These are phyloP conservation scores for Picea engelmannii DNA, from an alignment of 83 land plant species.

Conservation along the genomic window DNA sequence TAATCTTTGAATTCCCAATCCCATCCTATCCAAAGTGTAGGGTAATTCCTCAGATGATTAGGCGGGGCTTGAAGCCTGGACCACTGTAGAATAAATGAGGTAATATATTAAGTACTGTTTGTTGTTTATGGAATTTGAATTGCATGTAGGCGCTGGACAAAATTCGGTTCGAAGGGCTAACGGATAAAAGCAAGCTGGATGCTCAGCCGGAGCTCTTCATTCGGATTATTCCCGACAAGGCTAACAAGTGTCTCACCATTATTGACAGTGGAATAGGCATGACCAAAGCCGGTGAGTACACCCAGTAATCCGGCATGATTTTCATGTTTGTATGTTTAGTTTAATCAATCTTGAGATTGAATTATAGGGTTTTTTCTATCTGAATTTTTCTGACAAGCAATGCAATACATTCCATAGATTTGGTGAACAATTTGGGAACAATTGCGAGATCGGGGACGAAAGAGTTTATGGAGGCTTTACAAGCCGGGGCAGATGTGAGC, in stretches of 20 bases:
- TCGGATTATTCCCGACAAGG: slow-evolving; percentile 66
- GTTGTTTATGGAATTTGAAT: too few relatives aligned
- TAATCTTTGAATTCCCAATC: neutral
- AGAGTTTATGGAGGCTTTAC: slow-evolving; percentile 58
- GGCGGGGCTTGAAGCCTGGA: too few relatives aligned
- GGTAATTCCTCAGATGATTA: too few relatives aligned
- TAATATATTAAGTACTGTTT: too few relatives aligned
- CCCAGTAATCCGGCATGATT: neutral
- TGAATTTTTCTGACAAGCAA: too few relatives aligned
- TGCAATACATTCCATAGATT: slow-evolving; percentile 18
- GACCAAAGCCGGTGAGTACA: slow-evolving; percentile 62
- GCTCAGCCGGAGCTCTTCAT: slow-evolving; percentile 77
- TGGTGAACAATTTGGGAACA: slow-evolving; percentile 81
- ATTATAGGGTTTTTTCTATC: too few relatives aligned
- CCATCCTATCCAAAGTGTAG: too few relatives aligned
- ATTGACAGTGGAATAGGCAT: slow-evolving; percentile 80
- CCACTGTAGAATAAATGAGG: too few relatives aligned
- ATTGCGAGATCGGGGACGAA: slow-evolving; percentile 83
- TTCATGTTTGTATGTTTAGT: too few relatives aligned
- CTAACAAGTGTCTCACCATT: slow-evolving; percentile 60
- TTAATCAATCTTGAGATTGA: too few relatives aligned
- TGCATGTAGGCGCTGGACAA: slow-evolving; percentile 63
- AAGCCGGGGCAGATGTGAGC: slow-evolving; percentile 59
- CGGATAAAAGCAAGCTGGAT: slow-evolving; percentile 77
- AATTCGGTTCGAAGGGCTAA: slow-evolving; percentile 69